These are phyloP conservation scores for Leccinum ochraceum DNA, from an alignment of 768 basidiomycete genomes.

Conservation along the genomic window DNA sequence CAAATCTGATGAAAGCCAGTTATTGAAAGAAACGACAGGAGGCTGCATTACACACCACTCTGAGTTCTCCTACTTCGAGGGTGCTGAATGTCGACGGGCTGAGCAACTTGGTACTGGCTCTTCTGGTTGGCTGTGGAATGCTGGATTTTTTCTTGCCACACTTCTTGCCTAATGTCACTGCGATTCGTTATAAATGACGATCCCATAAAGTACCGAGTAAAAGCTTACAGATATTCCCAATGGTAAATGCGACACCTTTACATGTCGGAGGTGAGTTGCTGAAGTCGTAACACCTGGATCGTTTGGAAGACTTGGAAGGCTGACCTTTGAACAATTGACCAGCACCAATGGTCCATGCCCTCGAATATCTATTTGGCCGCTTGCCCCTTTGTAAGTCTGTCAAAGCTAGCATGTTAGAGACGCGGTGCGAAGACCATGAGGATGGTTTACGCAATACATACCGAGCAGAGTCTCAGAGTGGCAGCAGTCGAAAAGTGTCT, in stretches of 20 bases:
- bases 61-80: slow-evolving; percentile 14
- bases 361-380: slow-evolving; percentile 15
- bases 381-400: slow-evolving; percentile 21
- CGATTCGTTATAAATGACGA: background rate
- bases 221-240: slow-evolving; percentile 12
- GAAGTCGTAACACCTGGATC: background rate
- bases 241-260: slow-evolving; percentile 9
- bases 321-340: slow-evolving; percentile 20
- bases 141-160: background rate
- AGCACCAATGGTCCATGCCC: slow-evolving; percentile 13
- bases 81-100: slow-evolving; percentile 5
- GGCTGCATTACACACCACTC: slow-evolving; percentile 16
- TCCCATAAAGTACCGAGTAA: background rate
- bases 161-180: slow-evolving; percentile 15
- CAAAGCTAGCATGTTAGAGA: background rate
- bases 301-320: background rate
- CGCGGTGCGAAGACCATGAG: background rate
- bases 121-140: slow-evolving; percentile 1
- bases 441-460: slow-evolving; percentile 2
- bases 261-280: background rate
- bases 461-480: slow-evolving; percentile 32
- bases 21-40: background rate
- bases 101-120: slow-evolving; percentile 5
- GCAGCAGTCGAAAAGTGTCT: slow-evolving; percentile 33
- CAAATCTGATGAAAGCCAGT: background rate